Base-by-base conservation (phyloP, 1,284 basidiomycete species). In the Apiotrichum sp. region DNA sequence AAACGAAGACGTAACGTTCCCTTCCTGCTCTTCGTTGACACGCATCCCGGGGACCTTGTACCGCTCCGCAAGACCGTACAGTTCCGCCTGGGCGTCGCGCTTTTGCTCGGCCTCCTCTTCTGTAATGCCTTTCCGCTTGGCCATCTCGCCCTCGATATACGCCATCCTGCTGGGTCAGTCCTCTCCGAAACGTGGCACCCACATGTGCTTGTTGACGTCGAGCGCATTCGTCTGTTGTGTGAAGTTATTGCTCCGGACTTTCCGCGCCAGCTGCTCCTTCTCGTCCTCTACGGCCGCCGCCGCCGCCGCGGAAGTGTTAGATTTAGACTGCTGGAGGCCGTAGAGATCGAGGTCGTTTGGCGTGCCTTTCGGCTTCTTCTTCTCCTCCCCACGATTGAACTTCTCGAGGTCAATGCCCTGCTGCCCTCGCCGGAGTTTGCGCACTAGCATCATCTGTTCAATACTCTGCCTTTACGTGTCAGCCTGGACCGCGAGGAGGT, bases 121-220 rank as follows among this genome's bases (percentile, higher is more conserved):
- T 31, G 76, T 78, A 16, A 81, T 79, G 50, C 81, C 82, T 62
- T 84, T 82, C n/a, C 86, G 86, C 47, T 89, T 83, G 67, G 83
- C 85, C 68, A 98, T 81, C 72, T 97, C 96, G 66, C 88, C 84
- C 69, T 98, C 95, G 55, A 98, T 98, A 68, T 95, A 98, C 2
- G 86, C 89, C 89, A 98, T 93, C 93, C 93, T 96, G 67, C 22
- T 0, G 4, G 6, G 50, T 53, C 22, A 50, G 48, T 34, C 6
- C 1, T 9, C 2, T 3, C 6, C 4, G 22, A 34, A 5, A 39
- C 11, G 14, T n/a, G 6, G 35, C 5, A 72, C 87, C 59, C 57
- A 93, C 93, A 98, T 98, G 71, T 98, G 95, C 70, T 96, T 97
- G 78, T 98, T 93, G 6, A 97, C 92, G 69, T 97, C 93, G 10